phyloP scores from a whole-genome alignment of 306 rosid genomes.

The Abrus pulchellus region DNA sequence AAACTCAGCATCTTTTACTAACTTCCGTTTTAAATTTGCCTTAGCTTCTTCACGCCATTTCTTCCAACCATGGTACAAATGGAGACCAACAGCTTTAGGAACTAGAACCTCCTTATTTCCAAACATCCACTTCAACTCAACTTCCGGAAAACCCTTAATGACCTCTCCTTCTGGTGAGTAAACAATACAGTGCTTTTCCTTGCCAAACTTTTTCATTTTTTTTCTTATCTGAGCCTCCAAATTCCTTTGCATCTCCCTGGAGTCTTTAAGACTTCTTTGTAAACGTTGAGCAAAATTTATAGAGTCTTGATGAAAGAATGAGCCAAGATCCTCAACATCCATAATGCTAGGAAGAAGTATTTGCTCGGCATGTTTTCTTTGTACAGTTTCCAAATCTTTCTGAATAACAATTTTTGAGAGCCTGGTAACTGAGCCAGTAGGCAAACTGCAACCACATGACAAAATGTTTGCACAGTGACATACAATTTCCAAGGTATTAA shows the following conservation, averaged over 20 bases:
- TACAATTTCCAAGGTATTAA: slow-evolving; percentile 42
- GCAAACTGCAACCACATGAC: slow-evolving; percentile 66
- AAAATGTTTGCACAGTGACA: slow-evolving; percentile 52
- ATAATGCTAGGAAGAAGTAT: slow-evolving; percentile 73
- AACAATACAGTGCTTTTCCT: slow-evolving; percentile 68
- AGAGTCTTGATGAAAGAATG: slow-evolving; percentile 68
- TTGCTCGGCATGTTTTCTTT: slow-evolving; percentile 79
- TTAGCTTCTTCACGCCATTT: slow-evolving; percentile 91
- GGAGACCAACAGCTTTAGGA: slow-evolving; percentile 83
- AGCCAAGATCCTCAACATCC: slow-evolving; percentile 72
- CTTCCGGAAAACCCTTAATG: slow-evolving; percentile 88
- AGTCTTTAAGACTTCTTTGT: slow-evolving; percentile 71
- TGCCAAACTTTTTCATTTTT: slow-evolving; percentile 73
- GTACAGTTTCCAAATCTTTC: slow-evolving; percentile 81
- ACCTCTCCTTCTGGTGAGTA: slow-evolving; percentile 81
- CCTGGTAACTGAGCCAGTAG: slow-evolving; percentile 59
- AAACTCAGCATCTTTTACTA: slow-evolving; percentile 73
- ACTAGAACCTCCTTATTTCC: slow-evolving; percentile 85
- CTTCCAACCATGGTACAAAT: slow-evolving; percentile 92
- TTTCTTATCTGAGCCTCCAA: slow-evolving; percentile 71
- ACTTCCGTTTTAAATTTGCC: slow-evolving; percentile 71
- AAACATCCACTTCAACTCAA: slow-evolving; percentile 88
- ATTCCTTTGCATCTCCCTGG: slow-evolving; percentile 77
- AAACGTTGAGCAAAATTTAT: slow-evolving; percentile 68
- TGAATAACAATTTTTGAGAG: slow-evolving; percentile 77